Base-by-base conservation (phyloP, 2,329 filamentous ascomycete species). In the Penicillium hesseltinei region DNA sequence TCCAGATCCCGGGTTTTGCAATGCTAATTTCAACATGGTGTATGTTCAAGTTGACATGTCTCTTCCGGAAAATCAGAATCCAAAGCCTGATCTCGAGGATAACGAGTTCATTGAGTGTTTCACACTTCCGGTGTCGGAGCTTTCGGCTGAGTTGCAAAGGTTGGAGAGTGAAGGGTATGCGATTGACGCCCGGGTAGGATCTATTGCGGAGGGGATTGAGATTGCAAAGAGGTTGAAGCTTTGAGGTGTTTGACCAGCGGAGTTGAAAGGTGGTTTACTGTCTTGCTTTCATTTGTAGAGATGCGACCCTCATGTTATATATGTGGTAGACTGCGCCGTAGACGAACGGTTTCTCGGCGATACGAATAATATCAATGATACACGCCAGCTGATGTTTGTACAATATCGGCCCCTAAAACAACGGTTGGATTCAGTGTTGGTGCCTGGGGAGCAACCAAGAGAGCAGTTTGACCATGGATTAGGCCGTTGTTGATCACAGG, bases 31-130 rank as follows among this genome's bases (percentile, higher is more conserved):
- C 23, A 77, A 78, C 57, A 77, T 79, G 74, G 84, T 92, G 10
- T 88, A 92, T 68, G 84, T 92, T 43, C 82, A 79, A 1, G 83
- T 93, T 62, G 88, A 92, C 72, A 84, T 89, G 80, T 80, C 77
- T 4, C 76, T 85, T 1, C 82, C 87, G 0, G 85, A 85, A 66
- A 92, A 92, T 69, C 82, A 87, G 69, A 78, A 88, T 51, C 84
- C 84, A 1, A 80, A 86, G 71, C 86, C 89, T 0, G 77, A 88
- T 69, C 79, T 92, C 9, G 89, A 92, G 69, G 89, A 91, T 33
- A 88, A 86, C 62, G 89, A 92, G 74, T 92, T 91, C 70, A 92
- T 92, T 67, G 88, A 92, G 71, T 86, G 87, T 35, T 92, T 92
- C 67, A 84, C 82, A 7, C 81, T 90, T 8, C 86, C 85, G 6